Conservation (phyloP, 805 yeast species). For the Barnettozyma botsteinii region DNA sequence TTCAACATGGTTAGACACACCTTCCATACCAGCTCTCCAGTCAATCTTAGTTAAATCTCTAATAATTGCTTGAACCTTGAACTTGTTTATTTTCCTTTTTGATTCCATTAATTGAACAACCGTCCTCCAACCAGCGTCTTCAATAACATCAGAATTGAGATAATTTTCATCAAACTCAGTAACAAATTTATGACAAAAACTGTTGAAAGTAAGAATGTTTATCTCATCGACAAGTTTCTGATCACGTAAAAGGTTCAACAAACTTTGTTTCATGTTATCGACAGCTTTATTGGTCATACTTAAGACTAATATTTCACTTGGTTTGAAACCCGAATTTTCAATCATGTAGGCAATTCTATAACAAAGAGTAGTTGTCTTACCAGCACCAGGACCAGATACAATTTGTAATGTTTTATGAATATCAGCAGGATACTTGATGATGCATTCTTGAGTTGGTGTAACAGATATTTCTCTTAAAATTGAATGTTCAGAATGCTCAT, state of each 20-base stretch:
- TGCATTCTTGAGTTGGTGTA: conserved; percentile 42
- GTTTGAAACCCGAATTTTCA: conserved; percentile 31
- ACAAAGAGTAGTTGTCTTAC: conserved; percentile 59
- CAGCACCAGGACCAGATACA: conserved; percentile 71
- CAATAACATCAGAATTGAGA: conserved; percentile 37
- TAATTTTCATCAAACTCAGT: conserved; percentile 28
- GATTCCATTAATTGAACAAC: conserved; percentile 31
- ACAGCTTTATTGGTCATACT: conserved; percentile 71
- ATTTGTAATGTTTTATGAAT: conserved; percentile 42
- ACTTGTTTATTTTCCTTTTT: conserved; percentile 10
- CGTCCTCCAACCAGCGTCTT: conserved; percentile 49
- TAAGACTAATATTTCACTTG: conserved; percentile 52
- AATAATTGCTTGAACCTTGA: conserved; percentile 5
- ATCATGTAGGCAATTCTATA: conserved; percentile 47
- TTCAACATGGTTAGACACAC: not conserved
- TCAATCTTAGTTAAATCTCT: not conserved
- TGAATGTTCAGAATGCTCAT: conserved; percentile 5
- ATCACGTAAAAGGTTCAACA: conserved; percentile 28
- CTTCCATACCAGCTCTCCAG: not conserved
- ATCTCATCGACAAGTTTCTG: conserved; percentile 30
- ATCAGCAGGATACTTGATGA: conserved; percentile 37
- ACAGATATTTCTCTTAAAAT: conserved; percentile 18
- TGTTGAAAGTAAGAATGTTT: conserved; percentile 56
- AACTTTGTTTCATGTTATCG: conserved; percentile 34
- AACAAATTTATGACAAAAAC: conserved; percentile 48